Evolutionary conservation across 495 filamentous ascomycete species (phyloP), one percentile per base, ranked within the genome.

Genomic region (Xylaria flabelliformis): DNA sequence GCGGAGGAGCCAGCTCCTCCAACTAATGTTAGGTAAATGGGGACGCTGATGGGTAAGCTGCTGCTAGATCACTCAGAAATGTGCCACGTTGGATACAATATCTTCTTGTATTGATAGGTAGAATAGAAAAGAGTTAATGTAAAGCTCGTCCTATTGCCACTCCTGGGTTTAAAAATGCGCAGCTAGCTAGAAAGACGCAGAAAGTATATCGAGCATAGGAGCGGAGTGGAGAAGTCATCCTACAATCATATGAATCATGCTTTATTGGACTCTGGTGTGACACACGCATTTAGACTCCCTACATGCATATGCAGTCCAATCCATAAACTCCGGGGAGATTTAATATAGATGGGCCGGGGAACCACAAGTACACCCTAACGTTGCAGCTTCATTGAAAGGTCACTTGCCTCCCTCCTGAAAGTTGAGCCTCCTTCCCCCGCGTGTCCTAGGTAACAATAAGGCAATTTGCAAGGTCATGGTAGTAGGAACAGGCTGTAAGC

Each of bases 301-400:
- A 59, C 29, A 39, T 36, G 17, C 17, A 15, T 32, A 55, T 41
- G 17, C 44, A 50, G n/a, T 34, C 26, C 19, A 9, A 9, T 48
- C 63, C 19, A 34, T 21, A n/a, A 51, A 53, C 9, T 26, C 32
- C 36, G 50, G 39, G 9, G 48, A 46, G 41, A 10, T 56, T 34
- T 7, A 58, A n/a, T 17, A 34, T 2, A 58, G 34, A 55, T 44
- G 50, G 44, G 36, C 65, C 50, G 15, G 26, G 48, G 29, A 50
- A 19, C 59, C 59, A 36, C 15, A 55, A 58, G 36, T 44, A 59
- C 21, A 69, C 36, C 10, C 48, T 61, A 48, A 59, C 24, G 53
- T 41, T 19, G 51, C 17, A 46, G 6, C 65, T 32, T 58, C 51
- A 44, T 48, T 17, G 65, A 34, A 26, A 68, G 58, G 65, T 68